These are phyloP conservation scores for Aechmea fasciata DNA, from an alignment of 176 grass and related monocot genomes.

Conservation along the genomic window DNA sequence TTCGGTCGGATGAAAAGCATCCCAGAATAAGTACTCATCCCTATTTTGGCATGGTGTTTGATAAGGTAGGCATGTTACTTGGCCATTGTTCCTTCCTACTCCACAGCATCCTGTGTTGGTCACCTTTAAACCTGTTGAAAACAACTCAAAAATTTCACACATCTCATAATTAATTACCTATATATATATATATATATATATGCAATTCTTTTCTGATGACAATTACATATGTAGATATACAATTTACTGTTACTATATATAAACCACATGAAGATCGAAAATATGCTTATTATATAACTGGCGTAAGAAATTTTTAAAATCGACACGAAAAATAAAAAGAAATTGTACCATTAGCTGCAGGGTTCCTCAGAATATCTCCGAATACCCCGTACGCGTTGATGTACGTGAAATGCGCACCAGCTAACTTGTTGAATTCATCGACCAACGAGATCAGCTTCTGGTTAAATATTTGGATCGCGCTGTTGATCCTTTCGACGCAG, in stretches of 20 bases:
- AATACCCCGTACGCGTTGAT: constrained; percentile 75
- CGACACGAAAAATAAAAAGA: neutral
- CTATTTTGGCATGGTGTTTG: constrained; percentile 71
- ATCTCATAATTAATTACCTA: neutral
- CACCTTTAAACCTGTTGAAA: constrained; percentile 46
- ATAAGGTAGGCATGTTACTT: constrained; percentile 83
- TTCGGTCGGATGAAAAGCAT: constrained; percentile 91
- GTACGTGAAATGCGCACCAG: constrained; percentile 74
- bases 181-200: too few species aligned
- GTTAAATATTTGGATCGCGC: constrained; percentile 79
- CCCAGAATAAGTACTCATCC: constrained; percentile 84
- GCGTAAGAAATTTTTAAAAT: neutral
- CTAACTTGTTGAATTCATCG: constrained; percentile 60
- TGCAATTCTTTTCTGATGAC: too few species aligned
- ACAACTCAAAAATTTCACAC: neutral
- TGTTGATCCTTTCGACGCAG: constrained; percentile 54
- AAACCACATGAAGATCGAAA: too few species aligned
- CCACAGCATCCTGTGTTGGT: constrained; percentile 74
- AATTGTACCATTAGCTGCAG: constrained; percentile 29
- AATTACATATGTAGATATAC: too few species aligned
- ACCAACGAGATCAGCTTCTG: constrained; percentile 39
- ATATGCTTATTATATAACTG: neutral
- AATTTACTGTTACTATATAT: too few species aligned
- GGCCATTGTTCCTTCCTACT: constrained; percentile 95
- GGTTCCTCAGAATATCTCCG: constrained; percentile 44